Base-by-base conservation (phyloP, 2,329 filamentous ascomycete species). In the Sporothrix pallida region DNA sequence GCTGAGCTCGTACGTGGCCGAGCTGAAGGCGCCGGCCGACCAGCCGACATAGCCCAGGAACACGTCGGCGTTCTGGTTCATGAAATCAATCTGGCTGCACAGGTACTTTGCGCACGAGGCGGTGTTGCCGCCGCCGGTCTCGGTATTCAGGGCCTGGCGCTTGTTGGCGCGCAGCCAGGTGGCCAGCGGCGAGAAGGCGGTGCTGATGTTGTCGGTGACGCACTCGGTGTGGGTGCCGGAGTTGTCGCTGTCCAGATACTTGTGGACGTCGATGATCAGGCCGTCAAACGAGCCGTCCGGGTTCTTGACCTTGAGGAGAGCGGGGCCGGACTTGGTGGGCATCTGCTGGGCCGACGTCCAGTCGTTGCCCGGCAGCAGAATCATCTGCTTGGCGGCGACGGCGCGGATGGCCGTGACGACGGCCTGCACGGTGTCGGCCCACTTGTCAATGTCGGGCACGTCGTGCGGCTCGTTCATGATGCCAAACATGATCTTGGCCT, bases 391-490 rank as follows among this genome's bases (percentile, higher is more conserved):
- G 0, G 83, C 85, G n/a, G 90, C 89, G 46, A 72, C 73, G n/a
- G 90, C 90, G 2, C 91, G 87, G 77, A 93, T 92, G 2, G 89
- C 90, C 0, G 87, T 89, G 0, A 93, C 90, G 23, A 84, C 89
- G 10, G 84, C 84, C 78, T 92, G 91, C 74, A 88, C 87, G 0
- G 88, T 89, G 4, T 83, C 79, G 0, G 87, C 89, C 90, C 90
- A 92, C 1, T 81, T 80, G 48, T 79, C 80, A 76, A 90, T 83
- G 77, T 89, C 85, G 1, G 60, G 72, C 72, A 88, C 80, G 70
- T 89, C 86, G 79, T 91, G 89, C 3, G 90, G 90, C 81, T 90
- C 91, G 81, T 92, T 92, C 90, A 92, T 92, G 67, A 92, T 79
- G 15, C 89, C 90, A 76, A 92, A 91, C 3, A 87, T 83, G 31